Base-by-base conservation (phyloP, 768 basidiomycete species). In the Suillus alpinus region DNA sequence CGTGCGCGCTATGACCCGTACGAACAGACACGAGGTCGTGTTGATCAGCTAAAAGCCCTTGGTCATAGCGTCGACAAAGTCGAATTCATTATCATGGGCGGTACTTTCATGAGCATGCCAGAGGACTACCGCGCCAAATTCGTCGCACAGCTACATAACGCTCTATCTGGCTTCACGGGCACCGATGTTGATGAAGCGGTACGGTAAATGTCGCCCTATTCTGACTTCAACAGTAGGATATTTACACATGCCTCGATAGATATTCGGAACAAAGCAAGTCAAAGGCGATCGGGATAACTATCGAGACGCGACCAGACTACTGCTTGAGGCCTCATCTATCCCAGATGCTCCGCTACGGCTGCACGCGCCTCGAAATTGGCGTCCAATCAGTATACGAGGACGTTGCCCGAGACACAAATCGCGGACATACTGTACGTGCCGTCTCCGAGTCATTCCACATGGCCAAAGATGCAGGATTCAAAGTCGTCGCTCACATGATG, bases 401-500 rank as follows among this genome's bases (percentile, higher is more conserved):
- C 70, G 97, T 99, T 31, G 97, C 97, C 14, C 87, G 97, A 57
- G 97, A 99, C 73, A 98, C 97, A 20, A 99, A 99, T 73, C 91
- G 97, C 58, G 97, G 97, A 0, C 97, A 99, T 75, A 99, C 97
- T 29, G 97, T 99, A 55, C 94, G 94, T 57, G 94, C 96, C 9
- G 96, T 98, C 58, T 88, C 92, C 51, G 96, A 99, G 73, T 92
- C 91, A 13, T 99, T 99, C 77, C 96, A 98, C 69, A 86, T 99
- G 68, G 89, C 95, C 20, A 99, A 99, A 73, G 96, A 99, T 68
- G 97, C 96, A 1, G 97, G 97, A 4, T 99, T 97, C 88, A 99
- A 99, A 76, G 95, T 99, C 58, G 97, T 99, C 32, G 95, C 95
- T 20, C 97, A 99, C 72, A 98, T 98, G 97, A 99, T 99, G 95